Conservation (phyloP, 2,329 filamentous ascomycete genomes). For the Aspergillus fumigatus region DNA sequence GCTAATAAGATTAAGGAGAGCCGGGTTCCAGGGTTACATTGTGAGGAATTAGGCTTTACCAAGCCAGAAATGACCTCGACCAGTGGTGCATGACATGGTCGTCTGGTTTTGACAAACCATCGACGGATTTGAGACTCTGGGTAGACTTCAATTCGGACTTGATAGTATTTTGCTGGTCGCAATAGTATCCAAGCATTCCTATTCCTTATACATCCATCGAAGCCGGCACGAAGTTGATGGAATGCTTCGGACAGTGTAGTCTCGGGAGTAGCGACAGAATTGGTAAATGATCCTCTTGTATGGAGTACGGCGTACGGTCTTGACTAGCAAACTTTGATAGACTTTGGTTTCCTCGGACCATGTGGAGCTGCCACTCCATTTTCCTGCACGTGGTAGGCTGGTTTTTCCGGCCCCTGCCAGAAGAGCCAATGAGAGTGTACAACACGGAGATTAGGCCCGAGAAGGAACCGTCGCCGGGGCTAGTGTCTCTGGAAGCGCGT, state of each 20-base stretch:
- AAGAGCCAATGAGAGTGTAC: background rate
- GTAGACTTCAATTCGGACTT: background rate
- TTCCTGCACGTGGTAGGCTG: conserved; percentile 10
- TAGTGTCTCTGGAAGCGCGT: background rate
- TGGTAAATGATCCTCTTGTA: background rate
- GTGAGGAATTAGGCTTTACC: background rate
- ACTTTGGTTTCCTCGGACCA: background rate
- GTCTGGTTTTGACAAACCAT: no score
- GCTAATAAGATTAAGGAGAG: background rate
- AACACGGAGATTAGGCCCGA: conserved; percentile 3
- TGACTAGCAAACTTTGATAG: background rate
- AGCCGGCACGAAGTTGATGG: no score
- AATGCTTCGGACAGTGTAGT: background rate
- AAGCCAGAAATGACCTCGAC: background rate
- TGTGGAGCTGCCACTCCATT: background rate
- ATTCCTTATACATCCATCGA: background rate
- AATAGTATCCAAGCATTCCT: no score
- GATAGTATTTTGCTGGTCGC: background rate
- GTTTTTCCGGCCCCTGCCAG: conserved; percentile 7
- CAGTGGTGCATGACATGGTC: background rate
- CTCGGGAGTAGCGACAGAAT: no score
- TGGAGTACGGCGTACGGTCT: no score
- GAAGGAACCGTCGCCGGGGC: conserved; percentile 6
- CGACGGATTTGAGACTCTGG: no score
- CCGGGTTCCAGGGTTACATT: background rate